Evolutionary conservation across 208 protist species (phyloP), one percentile per base, ranked within the genome.

Genomic region (Acanthamoeba culbertsoni): DNA sequence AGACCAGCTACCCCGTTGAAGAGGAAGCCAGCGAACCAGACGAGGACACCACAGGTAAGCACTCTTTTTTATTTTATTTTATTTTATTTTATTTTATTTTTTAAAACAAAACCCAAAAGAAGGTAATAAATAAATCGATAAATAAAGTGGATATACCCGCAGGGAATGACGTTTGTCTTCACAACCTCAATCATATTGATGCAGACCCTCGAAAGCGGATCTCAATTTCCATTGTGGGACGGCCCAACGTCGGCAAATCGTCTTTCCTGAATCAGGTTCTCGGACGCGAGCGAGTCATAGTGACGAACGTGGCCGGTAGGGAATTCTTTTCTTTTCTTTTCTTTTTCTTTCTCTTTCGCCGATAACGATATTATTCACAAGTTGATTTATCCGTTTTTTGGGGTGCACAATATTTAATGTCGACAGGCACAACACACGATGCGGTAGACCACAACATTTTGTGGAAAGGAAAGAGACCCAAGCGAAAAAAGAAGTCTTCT

Each of bases 231-330:
- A 91, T 91, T 26, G 84, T 91, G 33, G 84, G 84, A 20, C 46
- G 57, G 26, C 84, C 84, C 28, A 91, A 91, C 59, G 84, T 91
- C 6, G 84, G 84, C 35, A 91, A 91, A 40, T 91, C 84, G 3
- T 73, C 53, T 12, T 91, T 91, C 28, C 84, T 91, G 16, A 91
- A 91, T 28, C 84, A 71, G 35, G 57, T 91, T 6, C 84, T 91
- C 35, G 84, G 84, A 18, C 33, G 57, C 2, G 55, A 91, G 57
- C 84, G 84, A 5, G 84, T 91, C 6, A 91, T 91, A 31, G 84
- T 91, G 35, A 91, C 53, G 33, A 62, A 62, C 59, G 53, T 73
- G 6, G 84, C 84, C n/a, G 77, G 63, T 75, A 75, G 23, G 51
- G 23, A 59, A 23, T n/a, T 23, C 55, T 63, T 14, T 63, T 55